Evolutionary conservation across 352 stramenopile genomes (phyloP).

Genomic region (Phytophthora rubi): DNA sequence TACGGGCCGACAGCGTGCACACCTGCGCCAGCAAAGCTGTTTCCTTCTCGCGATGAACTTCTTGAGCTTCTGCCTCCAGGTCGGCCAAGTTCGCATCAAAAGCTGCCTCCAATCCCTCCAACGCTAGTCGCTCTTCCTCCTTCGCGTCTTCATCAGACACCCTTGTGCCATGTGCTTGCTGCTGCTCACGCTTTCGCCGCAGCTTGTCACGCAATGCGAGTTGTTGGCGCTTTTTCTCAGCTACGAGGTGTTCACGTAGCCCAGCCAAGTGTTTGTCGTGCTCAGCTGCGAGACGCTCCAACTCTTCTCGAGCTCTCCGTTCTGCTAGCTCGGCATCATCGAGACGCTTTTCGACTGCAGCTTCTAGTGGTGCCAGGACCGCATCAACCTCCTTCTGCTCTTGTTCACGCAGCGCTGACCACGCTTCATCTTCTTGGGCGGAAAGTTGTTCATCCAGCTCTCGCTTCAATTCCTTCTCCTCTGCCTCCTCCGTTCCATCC

Average conservation of each 20-base stretch:
- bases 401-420: constrained; percentile 7
- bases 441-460: constrained; percentile 19
- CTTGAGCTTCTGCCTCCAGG: constrained; percentile 17
- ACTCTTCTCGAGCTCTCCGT: constrained; percentile 35
- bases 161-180: background rate
- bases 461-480: constrained; percentile 22
- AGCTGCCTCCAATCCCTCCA: constrained; percentile 20
- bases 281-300: constrained; percentile 34
- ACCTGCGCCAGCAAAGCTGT: constrained; percentile 22
- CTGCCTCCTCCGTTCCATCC: constrained; percentile 20
- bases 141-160: constrained; percentile 11
- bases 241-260: constrained; percentile 20
- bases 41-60: constrained; percentile 25
- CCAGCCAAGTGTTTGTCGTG: constrained; percentile 30
- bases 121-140: constrained; percentile 17
- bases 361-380: constrained; percentile 25
- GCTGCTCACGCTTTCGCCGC: constrained; percentile 30
- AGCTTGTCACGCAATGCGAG: constrained; percentile 36
- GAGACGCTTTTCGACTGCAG: constrained; percentile 11
- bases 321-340: constrained; percentile 30
- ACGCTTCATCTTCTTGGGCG: constrained; percentile 23
- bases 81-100: constrained; percentile 24
- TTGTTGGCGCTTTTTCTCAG: constrained; percentile 38
- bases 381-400: constrained; percentile 26
- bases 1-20: constrained; percentile 25